These are phyloP conservation scores for Phytophthora fragariaefolia DNA, from an alignment of 352 stramenopile species.

Conservation along the genomic window DNA sequence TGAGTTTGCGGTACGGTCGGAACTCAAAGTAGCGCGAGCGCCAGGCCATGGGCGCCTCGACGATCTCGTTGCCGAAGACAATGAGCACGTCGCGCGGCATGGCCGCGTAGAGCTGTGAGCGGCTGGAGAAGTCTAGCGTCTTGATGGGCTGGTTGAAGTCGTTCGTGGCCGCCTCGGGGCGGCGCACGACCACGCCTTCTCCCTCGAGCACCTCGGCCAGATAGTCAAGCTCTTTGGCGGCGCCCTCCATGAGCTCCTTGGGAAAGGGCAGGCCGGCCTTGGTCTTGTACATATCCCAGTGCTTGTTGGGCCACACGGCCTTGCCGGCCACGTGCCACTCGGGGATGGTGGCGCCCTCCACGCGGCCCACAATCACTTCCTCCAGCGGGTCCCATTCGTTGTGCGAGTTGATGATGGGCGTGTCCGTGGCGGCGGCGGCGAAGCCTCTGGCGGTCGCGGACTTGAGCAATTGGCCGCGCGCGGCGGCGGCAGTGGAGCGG, in stretches of 20 bases:
- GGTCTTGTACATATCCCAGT: slow-evolving; percentile 93
- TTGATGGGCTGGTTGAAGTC: slow-evolving; percentile 80
- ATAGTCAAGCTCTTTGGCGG: slow-evolving; percentile 87
- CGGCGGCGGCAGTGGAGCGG: slow-evolving; percentile 3
- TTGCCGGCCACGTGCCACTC: slow-evolving; percentile 92
- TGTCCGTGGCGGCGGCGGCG: slow-evolving; percentile 32
- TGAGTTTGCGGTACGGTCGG: slow-evolving; percentile 87
- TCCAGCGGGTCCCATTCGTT: slow-evolving; percentile 93
- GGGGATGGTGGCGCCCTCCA: slow-evolving; percentile 91
- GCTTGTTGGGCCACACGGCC: slow-evolving; percentile 88
- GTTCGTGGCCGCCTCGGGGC: slow-evolving; percentile 66
- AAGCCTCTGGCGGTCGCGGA: slow-evolving; percentile 16
- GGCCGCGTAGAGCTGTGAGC: slow-evolving; percentile 86
- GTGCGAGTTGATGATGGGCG: slow-evolving; percentile 89
- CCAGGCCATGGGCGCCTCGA: slow-evolving; percentile 92
- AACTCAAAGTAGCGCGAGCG: slow-evolving; percentile 92
- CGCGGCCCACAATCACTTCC: slow-evolving; percentile 90
- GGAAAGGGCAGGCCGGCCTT: slow-evolving; percentile 83
- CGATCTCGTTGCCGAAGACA: slow-evolving; percentile 91
- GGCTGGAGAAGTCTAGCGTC: slow-evolving; percentile 88
- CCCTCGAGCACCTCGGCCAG: slow-evolving; percentile 83
- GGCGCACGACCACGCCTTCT: slow-evolving; percentile 85
- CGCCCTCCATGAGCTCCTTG: slow-evolving; percentile 73
- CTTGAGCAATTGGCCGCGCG: slow-evolving; percentile 15
- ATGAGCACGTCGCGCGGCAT: slow-evolving; percentile 92